Percentiles rank a stretch among this genome's conserved stretches.
Evolutionary conservation across 164 flowering plant genomes (phyloP).

Genomic region (Dillenia suffruticosa): DNA sequence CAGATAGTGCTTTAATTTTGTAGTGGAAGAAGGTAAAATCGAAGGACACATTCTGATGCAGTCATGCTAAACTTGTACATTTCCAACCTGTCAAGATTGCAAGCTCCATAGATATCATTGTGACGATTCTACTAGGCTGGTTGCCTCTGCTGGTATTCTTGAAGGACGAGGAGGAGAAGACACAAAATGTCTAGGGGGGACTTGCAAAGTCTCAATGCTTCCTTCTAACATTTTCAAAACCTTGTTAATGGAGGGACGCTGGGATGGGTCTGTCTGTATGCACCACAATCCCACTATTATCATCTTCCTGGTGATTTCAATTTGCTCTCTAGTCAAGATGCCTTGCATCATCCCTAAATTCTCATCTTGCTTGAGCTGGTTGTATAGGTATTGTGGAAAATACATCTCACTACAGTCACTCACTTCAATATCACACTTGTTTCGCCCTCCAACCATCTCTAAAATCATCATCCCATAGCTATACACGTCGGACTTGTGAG

Average conservation of each 20-base stretch:
- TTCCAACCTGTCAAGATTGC: not conserved
- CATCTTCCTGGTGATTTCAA: not conserved
- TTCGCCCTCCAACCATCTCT: too few relatives aligned
- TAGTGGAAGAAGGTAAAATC: too few relatives aligned
- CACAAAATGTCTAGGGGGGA: conserved; percentile 2
- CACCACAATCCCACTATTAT: conserved; percentile 2
- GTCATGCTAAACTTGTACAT: too few relatives aligned
- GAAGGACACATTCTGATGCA: too few relatives aligned
- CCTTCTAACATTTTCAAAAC: not conserved
- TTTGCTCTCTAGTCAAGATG: too few relatives aligned
- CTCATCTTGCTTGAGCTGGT: not conserved
- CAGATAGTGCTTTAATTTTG: too few relatives aligned
- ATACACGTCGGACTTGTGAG: too few relatives aligned
- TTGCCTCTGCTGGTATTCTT: not conserved
- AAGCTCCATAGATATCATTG: not conserved
- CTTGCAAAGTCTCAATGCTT: not conserved
- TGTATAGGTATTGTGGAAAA: not conserved
- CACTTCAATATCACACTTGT: too few relatives aligned
- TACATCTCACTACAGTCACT: too few relatives aligned
- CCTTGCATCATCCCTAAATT: not conserved
- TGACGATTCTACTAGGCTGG: not conserved
- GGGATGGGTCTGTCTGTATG: not conserved
- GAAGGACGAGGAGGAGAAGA: too few relatives aligned
- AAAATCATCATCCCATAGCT: too few relatives aligned
- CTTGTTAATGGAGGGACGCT: not conserved